These are phyloP conservation scores for Antitrichia curtipendula DNA, from an alignment of 225 moss, liverwort and hornwort genomes.

Conservation along the genomic window DNA sequence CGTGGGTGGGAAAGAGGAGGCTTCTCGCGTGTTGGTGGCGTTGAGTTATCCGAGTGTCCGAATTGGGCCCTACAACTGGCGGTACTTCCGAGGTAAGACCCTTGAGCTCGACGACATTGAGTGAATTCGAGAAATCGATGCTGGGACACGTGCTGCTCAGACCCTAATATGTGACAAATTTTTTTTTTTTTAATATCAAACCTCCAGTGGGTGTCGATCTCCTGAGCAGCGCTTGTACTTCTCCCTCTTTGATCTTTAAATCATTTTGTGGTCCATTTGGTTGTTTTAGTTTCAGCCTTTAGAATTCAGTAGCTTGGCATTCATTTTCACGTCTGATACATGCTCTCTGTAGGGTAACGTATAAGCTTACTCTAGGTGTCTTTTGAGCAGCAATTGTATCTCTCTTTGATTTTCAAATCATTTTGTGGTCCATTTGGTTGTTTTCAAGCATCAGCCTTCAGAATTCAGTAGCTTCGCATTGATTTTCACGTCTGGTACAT, in stretches of 20 bases:
- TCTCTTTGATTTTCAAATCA: not conserved
- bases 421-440: not conserved
- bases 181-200: not conserved
- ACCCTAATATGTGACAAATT: no score
- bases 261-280: not conserved
- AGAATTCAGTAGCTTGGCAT: not conserved
- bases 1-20: not conserved
- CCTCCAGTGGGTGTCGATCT: not conserved
- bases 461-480: not conserved
- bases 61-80: constrained; percentile 39
- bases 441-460: not conserved
- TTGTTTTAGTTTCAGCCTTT: not conserved
- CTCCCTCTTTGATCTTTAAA: not conserved
- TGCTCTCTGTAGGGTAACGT: not conserved
- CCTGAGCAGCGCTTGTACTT: not conserved
- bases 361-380: not conserved
- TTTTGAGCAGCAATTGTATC: not conserved
- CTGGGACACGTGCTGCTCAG: not conserved
- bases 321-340: not conserved
- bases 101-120: not conserved
- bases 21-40: constrained; percentile 9
- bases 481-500: not conserved
- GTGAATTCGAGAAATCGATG: not conserved
- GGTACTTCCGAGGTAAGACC: constrained; percentile 38
- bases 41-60: constrained; percentile 21